Conservation (phyloP, 305 asterid genomes). For the Fraxinus sp. region DNA sequence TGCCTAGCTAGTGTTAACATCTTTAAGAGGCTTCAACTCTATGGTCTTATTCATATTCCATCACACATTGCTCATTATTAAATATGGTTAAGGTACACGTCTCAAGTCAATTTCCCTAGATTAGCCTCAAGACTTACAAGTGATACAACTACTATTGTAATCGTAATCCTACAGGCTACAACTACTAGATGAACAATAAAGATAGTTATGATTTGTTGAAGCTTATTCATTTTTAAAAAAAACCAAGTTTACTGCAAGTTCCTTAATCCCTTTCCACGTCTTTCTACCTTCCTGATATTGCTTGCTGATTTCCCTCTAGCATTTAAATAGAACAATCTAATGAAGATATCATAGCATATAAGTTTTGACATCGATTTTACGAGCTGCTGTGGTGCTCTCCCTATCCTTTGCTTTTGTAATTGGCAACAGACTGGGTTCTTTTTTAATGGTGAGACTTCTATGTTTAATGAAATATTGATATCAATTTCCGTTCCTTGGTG, state of each 20-base stretch:
- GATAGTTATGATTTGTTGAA: background rate
- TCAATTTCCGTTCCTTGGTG: conserved; percentile 42
- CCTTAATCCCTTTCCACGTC: background rate
- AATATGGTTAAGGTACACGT: background rate
- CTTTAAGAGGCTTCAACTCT: background rate
- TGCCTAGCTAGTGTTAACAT: background rate
- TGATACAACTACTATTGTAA: background rate
- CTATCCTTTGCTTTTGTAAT: background rate
- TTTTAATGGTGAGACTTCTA: conserved; percentile 5
- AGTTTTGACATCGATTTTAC: background rate
- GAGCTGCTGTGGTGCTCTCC: background rate
- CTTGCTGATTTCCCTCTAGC: background rate
- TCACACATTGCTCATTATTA: background rate
- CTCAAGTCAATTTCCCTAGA: background rate
- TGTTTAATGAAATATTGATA: background rate
- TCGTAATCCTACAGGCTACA: background rate
- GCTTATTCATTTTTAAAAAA: background rate
- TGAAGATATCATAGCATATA: background rate
- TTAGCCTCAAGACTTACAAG: background rate
- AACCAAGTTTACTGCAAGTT: background rate
- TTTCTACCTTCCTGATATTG: background rate
- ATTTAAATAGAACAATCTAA: background rate
- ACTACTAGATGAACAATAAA: background rate
- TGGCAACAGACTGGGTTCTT: background rate
- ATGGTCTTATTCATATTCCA: background rate